Evolutionary conservation across 2,329 filamentous ascomycete genomes (phyloP), one percentile per base, ranked within the genome.

Genomic region (Neofusicoccum ribis): DNA sequence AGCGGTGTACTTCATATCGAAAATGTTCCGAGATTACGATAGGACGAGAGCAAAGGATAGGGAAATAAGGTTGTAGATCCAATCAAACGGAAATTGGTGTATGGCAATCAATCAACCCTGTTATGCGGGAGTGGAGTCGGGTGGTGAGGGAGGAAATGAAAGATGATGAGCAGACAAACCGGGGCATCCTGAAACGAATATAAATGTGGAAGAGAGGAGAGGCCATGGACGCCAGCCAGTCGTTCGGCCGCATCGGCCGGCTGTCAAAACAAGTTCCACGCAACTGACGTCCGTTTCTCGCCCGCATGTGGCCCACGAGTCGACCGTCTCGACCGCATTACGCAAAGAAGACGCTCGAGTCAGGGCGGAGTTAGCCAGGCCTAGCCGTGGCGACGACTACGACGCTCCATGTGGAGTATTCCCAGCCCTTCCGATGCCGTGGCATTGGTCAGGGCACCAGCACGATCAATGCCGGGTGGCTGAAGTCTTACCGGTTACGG

Each of bases 141-240:
- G 20, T 36, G 27, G 37, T 11, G 23, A 46, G 12, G 27, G 27
- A 31, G 41, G 54, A 59, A 34, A 44, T 59, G 20, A 46, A 27
- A 20, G 34, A 20, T 34, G 31, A 56, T 56, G 31, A 15, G 37
- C 41, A 46, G 39, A 31, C 9, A 20, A 4, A 43, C 54, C 20
- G 23, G 41, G 50, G 50, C 50, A 54, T 39, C n/a, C 50, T 54
- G 50, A 54, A 54, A 54, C 50, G 34, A 17, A 37, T 37, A 37
- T 54, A 54, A 54, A 54, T 54, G 34, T 23, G n/a, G 17, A 37
- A 39, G 11, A 11, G 50, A 54, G n/a, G 34, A 27, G 9, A 12
- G 36, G 11, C n/a, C 31, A 34, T 54, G 50, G 11, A 31, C 17
- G n/a, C 9, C n/a, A 54, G 50, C 50, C 50, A 54, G 12, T n/a